Conservation (phyloP, 768 basidiomycete species). For the Fomitopsis serialis region DNA sequence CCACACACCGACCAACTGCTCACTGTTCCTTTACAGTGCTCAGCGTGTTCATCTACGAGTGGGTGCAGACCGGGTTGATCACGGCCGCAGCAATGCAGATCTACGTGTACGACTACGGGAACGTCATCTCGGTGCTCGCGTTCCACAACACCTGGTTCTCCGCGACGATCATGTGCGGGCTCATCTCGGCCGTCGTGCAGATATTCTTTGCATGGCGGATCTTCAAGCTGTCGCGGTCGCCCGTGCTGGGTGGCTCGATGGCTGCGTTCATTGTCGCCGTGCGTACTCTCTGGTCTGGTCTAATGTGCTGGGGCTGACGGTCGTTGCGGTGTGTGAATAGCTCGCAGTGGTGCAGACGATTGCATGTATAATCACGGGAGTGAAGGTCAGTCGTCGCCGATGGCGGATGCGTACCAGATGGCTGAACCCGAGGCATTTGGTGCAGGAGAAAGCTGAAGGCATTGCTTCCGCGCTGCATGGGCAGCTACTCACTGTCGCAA, state of each 20-base stretch:
- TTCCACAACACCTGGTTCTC: slow-evolving; percentile 4
- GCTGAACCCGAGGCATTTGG: no score
- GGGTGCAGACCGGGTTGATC: slow-evolving; percentile 3
- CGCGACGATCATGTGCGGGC: slow-evolving; percentile 2
- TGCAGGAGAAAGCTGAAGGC: no score
- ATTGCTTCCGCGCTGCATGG: no score
- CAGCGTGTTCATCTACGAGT: slow-evolving; percentile 1
- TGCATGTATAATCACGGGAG: no score
- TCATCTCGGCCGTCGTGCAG: slow-evolving; percentile 4
- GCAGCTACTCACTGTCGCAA: no score
- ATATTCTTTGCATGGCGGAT: slow-evolving; percentile 8
- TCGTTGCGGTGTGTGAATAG: no score
- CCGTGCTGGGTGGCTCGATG: background rate
- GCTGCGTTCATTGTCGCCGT: background rate
- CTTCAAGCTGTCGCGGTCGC: slow-evolving; percentile 2
- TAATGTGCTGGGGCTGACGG: no score
- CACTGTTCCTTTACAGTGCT: slow-evolving; percentile 1
- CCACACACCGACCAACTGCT: no score
- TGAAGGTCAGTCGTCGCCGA: no score
- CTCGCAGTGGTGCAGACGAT: no score
- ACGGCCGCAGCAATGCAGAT: background rate
- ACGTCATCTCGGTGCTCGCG: background rate
- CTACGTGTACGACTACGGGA: background rate
- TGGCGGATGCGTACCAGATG: no score
- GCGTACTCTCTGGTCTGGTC: no score